Base-by-base conservation (phyloP, 2,329 filamentous ascomycete species). In the Thielaviopsis punctulata region DNA sequence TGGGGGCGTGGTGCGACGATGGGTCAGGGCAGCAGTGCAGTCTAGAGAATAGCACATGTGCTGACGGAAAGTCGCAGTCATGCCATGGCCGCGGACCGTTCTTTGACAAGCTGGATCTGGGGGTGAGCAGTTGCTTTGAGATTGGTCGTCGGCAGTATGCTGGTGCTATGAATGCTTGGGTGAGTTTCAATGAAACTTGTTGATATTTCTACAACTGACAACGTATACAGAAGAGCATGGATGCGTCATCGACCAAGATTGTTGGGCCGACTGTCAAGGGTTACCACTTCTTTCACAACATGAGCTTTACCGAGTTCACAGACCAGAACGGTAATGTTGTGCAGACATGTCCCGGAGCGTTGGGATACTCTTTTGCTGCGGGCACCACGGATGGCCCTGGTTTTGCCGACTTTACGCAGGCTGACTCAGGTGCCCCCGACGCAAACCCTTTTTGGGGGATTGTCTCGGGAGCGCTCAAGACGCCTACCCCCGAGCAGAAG, bases 331-430 rank as follows among this genome's bases (percentile, higher is more conserved):
- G 84, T 50, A 80, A 78, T 1, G 67, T 70, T 47, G 84, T 82
- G 19, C 73, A 70, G 39, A 94, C 88, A 0, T 95, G 89, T 60
- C 82, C 87, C 15, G 88, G 87, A 0, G 87, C 87, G 0, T 69
- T 95, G 52, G 89, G 89, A 2, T 90, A 90, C 62, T 86, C 84
- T 0, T 95, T 95, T 61, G 88, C 88, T 1, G 89, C 84, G 3
- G 89, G 89, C 19, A 95, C 89, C 0, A 85, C 85, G 0, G 89
- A 95, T 60, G 86, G 89, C 0, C 88, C 89, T 0, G 89, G 89
- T 1, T 79, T 78, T 0, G 92, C 93, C 60, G 89, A 95, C 67
- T 94, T 95, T 62, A 88, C 84, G 15, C 89, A 95, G 64, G 85
- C 80, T 57, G 79, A 86, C 60, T 81, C 82, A 0, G 80, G 82